Conservation (phyloP, 192 early-diverging fungal species). For the Phlyctochytrium arcticum region DNA sequence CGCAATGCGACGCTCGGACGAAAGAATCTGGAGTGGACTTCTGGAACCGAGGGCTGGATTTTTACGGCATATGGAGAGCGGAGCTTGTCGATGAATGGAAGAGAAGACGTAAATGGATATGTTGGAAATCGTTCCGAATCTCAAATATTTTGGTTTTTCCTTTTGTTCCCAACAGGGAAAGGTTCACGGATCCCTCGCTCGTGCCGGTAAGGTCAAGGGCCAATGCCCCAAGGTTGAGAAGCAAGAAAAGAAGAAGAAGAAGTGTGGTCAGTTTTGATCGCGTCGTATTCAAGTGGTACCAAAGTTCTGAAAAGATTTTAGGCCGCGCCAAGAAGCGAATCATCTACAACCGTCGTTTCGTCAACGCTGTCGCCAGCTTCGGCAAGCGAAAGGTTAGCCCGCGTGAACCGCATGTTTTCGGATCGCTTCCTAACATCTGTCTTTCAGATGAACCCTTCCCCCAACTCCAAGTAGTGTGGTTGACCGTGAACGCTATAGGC, state of each 20-base stretch:
- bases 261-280: conserved; percentile 30
- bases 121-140: too few relatives aligned
- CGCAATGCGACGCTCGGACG: too few relatives aligned
- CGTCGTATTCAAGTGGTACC: too few relatives aligned
- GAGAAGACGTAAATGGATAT: too few relatives aligned
- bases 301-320: too few relatives aligned
- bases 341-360: conserved; percentile 95
- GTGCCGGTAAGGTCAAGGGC: conserved; percentile 99
- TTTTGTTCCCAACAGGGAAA: conserved; percentile 71
- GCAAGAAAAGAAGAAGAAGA: conserved; percentile 96
- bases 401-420: not conserved
- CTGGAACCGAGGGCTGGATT: too few relatives aligned
- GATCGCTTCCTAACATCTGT: not conserved
- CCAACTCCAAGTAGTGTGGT: conserved; percentile 42
- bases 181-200: conserved; percentile 99
- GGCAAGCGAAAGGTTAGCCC: conserved; percentile 81
- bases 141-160: too few relatives aligned
- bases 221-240: conserved; percentile 98
- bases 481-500: too few relatives aligned
- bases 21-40: too few relatives aligned
- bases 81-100: too few relatives aligned
- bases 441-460: conserved; percentile 28
- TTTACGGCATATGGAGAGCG: too few relatives aligned
- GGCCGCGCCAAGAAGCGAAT: conserved; percentile 97
- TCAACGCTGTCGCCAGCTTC: conserved; percentile 82